Percentiles rank a stretch among this genome's conserved stretches.
Evolutionary conservation across 164 flowering plant genomes (phyloP).

Genomic region (Sedum album): DNA sequence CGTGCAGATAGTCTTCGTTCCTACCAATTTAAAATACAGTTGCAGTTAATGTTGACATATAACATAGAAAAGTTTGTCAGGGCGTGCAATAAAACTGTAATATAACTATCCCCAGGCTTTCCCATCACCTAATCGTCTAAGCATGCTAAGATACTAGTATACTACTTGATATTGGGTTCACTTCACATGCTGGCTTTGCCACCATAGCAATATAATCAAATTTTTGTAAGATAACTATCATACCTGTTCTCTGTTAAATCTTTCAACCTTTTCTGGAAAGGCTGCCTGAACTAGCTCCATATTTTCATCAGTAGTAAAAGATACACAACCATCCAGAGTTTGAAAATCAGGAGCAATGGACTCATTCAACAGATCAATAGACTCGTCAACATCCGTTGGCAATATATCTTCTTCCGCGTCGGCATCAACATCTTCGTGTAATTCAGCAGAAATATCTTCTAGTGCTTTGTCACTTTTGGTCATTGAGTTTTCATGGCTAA

Average conservation of each 20-base stretch:
- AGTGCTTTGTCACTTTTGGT: slow-evolving; percentile 22
- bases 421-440: slow-evolving; percentile 12
- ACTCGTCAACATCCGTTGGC: slow-evolving; percentile 26
- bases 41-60: neutral
- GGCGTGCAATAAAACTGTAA: neutral
- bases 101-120: neutral
- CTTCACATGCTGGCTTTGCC: neutral
- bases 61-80: neutral
- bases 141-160: neutral
- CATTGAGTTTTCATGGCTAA: slow-evolving; percentile 9
- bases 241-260: slow-evolving; percentile 64
- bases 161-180: neutral
- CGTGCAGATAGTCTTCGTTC: slow-evolving; percentile 43
- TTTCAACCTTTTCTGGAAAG: slow-evolving; percentile 52
- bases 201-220: neutral
- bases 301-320: slow-evolving; percentile 77
- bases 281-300: slow-evolving; percentile 67
- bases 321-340: slow-evolving; percentile 40
- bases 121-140: neutral
- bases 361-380: slow-evolving; percentile 39
- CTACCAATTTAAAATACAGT: slow-evolving; percentile 21
- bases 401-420: slow-evolving; percentile 14
- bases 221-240: neutral
- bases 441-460: slow-evolving; percentile 15
- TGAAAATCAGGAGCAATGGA: slow-evolving; percentile 33